These are phyloP conservation scores for Oehlia diaphana DNA, from an alignment of 192 early-diverging fungal species.

Conservation along the genomic window DNA sequence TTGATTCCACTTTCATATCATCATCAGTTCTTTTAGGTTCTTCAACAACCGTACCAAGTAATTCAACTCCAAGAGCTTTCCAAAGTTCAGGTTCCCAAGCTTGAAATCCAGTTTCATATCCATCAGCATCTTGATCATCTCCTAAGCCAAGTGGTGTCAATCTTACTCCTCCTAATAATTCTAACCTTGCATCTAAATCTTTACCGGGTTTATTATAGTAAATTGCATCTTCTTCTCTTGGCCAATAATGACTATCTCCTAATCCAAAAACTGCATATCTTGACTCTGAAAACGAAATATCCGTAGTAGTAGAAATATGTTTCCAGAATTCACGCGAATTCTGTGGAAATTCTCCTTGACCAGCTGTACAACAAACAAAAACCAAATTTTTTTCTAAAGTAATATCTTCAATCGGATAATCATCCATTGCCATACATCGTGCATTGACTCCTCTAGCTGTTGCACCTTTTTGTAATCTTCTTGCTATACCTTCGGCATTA, in stretches of 20 bases:
- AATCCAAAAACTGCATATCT: conserved; percentile 84
- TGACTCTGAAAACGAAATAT: conserved; percentile 64
- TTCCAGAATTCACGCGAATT: conserved; percentile 90
- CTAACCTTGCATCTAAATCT: conserved; percentile 80
- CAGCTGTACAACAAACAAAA: conserved; percentile 82
- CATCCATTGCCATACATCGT: conserved; percentile 79
- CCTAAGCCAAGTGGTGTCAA: conserved; percentile 73
- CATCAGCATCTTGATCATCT: conserved; percentile 94
- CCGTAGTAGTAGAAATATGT: conserved; percentile 62
- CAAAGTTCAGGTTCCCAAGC: conserved; percentile 82
- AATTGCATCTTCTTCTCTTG: conserved; percentile 81
- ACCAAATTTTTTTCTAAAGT: conserved; percentile 76
- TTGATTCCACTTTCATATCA: conserved; percentile 89
- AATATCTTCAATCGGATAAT: conserved; percentile 78
- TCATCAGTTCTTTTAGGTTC: conserved; percentile 79
- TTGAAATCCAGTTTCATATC: conserved; percentile 79
- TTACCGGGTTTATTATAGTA: conserved; percentile 93
- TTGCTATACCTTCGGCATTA: conserved; percentile 81
- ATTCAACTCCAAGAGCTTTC: conserved; percentile 77
- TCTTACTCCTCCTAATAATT: conserved; percentile 69
- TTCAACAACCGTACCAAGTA: conserved; percentile 61
- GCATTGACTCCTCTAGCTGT: conserved; percentile 83
- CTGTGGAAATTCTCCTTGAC: conserved; percentile 95
- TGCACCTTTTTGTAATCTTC: conserved; percentile 79
- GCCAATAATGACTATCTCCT: conserved; percentile 98